Base-by-base conservation (phyloP, 2,329 filamentous ascomycete genomes). In the Botrytis sinoallii region DNA sequence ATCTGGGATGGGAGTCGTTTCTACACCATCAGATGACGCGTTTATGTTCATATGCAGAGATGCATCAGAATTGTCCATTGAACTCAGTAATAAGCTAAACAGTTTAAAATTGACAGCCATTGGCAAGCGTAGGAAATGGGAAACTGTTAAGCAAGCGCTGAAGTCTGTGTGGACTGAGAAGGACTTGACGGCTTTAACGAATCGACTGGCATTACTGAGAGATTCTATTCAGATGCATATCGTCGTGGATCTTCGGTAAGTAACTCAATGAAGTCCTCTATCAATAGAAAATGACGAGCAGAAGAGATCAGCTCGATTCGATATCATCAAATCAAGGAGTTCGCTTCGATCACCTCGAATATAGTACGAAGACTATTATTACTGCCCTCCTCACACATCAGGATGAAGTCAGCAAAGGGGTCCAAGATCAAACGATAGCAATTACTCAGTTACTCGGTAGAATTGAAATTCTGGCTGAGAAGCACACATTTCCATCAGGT, bases 221-320 rank as follows among this genome's bases (percentile, higher is more conserved):
- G 60, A 72, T n/a, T 65, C 42, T 1, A 66, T 71, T n/a, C 59
- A 71, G n/a, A 66, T 66, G 42, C 70, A 71, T 55, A 32, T 71
- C 3, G 44, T 65, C 12, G 44, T 65, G 6, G 32, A 57, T 38
- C 60, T 71, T n/a, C 16, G 59, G 70, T 71, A 22, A 46, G 40
- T 40, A 32, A 38, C 4, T 18, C 35, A 5, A 40, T 35, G 20
- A 32, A 40, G 38, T 40, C 44, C 20, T 35, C 46, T 25, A 25
- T 35, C 22, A 52, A 32, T 40, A 22, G 32, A 22, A n/a, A 57
- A 4, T 69, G 4, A 52, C 42, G 7, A 40, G 40, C 10, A 6
- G 12, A 48, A 71, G 70, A 42, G 38, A 65, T n/a, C 59, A 65
- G n/a, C 40, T 65, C 22, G 1, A 55, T 8, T 9, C 35, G 5